Evolutionary conservation across 73 alveolate genomes (phyloP).

Genomic region (Stentor coeruleus): DNA sequence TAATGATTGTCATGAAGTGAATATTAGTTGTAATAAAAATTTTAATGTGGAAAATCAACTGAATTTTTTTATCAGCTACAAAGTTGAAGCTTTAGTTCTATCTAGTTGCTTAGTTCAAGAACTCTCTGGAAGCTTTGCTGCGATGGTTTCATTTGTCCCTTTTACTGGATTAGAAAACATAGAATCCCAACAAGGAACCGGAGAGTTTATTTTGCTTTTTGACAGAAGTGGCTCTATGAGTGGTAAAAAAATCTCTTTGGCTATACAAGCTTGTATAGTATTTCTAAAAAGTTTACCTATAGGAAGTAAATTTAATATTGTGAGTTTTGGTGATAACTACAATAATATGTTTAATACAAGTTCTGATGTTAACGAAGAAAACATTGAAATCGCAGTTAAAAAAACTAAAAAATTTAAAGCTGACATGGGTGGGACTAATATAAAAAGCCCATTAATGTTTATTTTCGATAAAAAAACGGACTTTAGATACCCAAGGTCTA

Average conservation of each 20-base stretch:
- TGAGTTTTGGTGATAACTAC: conserved; percentile 56
- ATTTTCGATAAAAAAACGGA: not conserved
- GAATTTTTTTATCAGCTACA: too few species aligned
- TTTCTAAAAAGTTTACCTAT: conserved; percentile 72
- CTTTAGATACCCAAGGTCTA: conserved; percentile 46
- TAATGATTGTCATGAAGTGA: too few species aligned
- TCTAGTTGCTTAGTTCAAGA: not conserved
- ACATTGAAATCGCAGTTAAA: conserved; percentile 39
- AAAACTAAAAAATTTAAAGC: conserved; percentile 42
- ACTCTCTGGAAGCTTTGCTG: not conserved
- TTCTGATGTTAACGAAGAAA: conserved; percentile 44
- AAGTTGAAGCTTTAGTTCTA: too few species aligned
- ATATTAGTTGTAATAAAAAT: too few species aligned
- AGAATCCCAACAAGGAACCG: conserved; percentile 5
- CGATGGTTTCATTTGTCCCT: not conserved
- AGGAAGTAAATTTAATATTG: conserved; percentile 58
- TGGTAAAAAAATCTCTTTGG: conserved; percentile 53
- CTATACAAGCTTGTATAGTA: conserved; percentile 58
- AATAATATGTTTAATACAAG: conserved; percentile 46
- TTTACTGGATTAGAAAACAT: not conserved
- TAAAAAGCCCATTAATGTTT: conserved; percentile 61
- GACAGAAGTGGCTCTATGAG: conserved; percentile 91
- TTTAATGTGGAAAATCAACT: too few species aligned
- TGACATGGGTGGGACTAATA: conserved; percentile 84
- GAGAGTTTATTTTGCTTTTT: conserved; percentile 59